These are phyloP conservation scores for Amanita muscaria DNA, from an alignment of 768 basidiomycete genomes.

Conservation along the genomic window DNA sequence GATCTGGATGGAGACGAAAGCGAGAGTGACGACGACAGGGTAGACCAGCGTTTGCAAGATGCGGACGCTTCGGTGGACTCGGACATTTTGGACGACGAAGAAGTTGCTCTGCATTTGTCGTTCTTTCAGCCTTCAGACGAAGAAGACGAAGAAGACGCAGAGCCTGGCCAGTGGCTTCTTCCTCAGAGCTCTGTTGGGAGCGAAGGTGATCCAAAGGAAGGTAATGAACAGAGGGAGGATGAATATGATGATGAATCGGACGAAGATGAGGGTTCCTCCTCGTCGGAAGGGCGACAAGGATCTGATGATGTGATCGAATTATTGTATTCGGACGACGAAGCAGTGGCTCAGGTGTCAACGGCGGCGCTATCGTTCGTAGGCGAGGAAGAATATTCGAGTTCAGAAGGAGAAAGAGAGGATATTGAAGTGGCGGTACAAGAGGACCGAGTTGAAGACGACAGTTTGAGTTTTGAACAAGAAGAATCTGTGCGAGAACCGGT, in stretches of 20 bases:
- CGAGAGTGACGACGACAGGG: constrained; percentile 17
- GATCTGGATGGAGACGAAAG: constrained; percentile 25
- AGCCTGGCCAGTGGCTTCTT: neutral
- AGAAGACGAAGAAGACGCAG: constrained; percentile 1
- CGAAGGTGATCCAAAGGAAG: neutral
- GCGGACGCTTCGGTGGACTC: neutral
- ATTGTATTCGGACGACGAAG: constrained; percentile 17
- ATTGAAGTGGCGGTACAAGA: too few species aligned
- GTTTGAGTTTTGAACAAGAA: too few species aligned
- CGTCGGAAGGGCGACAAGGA: constrained; percentile 22
- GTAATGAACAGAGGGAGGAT: neutral
- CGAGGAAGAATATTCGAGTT: neutral
- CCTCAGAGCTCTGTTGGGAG: constrained; percentile 2
- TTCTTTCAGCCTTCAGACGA: constrained; percentile 6
- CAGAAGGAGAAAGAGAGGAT: too few species aligned
- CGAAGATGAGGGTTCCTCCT: constrained; percentile 13
- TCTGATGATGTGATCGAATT: constrained; percentile 15
- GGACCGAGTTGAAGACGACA: too few species aligned
- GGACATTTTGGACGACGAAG: constrained; percentile 7
- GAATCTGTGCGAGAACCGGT: too few species aligned
- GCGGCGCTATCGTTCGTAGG: neutral
- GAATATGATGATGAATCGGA: neutral
- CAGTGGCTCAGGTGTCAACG: constrained; percentile 13
- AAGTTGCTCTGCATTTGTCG: constrained; percentile 6
- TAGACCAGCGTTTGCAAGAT: constrained; percentile 8